Base-by-base conservation (phyloP, 2,329 filamentous ascomycete genomes). In the Aspergillus sp. region DNA sequence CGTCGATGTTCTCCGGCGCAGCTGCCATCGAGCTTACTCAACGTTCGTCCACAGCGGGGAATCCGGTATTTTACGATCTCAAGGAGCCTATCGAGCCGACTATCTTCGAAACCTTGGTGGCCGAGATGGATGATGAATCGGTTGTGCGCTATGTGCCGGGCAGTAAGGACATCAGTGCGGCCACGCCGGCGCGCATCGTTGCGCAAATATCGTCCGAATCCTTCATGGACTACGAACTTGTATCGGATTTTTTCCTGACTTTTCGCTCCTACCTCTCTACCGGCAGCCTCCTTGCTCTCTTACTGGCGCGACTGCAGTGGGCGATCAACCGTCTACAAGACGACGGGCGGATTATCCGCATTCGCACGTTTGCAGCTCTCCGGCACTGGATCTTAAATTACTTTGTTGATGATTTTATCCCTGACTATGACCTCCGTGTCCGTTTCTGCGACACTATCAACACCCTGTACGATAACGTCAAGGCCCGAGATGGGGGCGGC, bases 301-400 rank as follows among this genome's bases (percentile, higher is more conserved):
- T 99, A 16, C 84, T 98, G 63, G 89, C 93, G 2, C 87, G 95
- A 18, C 78, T 99, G 55, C 84, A 88, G 65, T 99, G 95, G 95
- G 92, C 95, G 0, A 82, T 97, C 52, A 85, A 85, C 52, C 85
- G 91, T 57, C 80, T 85, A 51, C 91, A 96, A 71, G 92, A 97
- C 72, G 87, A 88, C 58, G 95, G 95, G 45, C 90, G 92, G 71
- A 91, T 99, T 55, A 95, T 97, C n/a, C 87, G 94, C 53, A 96
- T 99, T 16, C 87, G 95, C 47, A 96, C 93, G 0, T 99, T 98
- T 78, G 95, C 97, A 26, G 95, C 95, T 7, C 83, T 98, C 49
- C 87, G 95, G 58, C 95, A 99, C 75, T 99, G 95, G 95, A 93
- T 98, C 58, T 78, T 99, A 63, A 99, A 99, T 74, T 99, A 99